Base-by-base conservation (phyloP, 345 rosid genomes). In the Eucalyptus victrix region DNA sequence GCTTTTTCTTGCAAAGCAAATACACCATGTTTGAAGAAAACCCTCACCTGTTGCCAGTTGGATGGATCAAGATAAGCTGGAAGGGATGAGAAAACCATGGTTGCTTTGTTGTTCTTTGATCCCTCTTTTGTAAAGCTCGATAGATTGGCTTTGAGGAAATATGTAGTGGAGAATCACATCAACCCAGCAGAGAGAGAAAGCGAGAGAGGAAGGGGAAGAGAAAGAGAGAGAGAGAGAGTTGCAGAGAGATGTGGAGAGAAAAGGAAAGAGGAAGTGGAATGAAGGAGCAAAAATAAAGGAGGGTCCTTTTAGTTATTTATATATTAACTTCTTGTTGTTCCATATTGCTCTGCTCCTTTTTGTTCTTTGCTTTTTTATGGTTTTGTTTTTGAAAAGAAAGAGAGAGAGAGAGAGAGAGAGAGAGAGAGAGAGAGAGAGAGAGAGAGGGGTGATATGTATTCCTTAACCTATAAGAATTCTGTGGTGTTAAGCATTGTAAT, bases 21-120 rank as follows among this genome's bases (percentile, higher is more conserved):
- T 18, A 86, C 51, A 45, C 42, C 54, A 50, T 56, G 51, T 56
- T 44, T 12, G 76, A 56, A 88, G 72, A 81, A 50, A 80, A 50
- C 86, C 54, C 83, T 86, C 58, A 89, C 90, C 90, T 89, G 90
- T 88, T 95, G 99, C 99, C 99, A 97, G 96, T 97, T 96, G 95
- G 96, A 92, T 88, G 97, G 96, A 97, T 97, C 99, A 93, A 96
- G 98, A 94, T 96, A 97, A 92, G 98, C 93, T 92, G 98, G 97
- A 87, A 97, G 90, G 90, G 99, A 95, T 88, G 99, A 91, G 90
- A 95, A 97, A 94, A 93, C 98, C 99, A 97, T 97, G 87, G 91
- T 89, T 90, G 88, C 24, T 44, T 34, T 86, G 90, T 42, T 58
- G 45, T 32, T 90, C 58, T 88, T 88, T 87, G 88, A 76, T 91